Base-by-base conservation (phyloP, 495 filamentous ascomycete species). In the Penicillium salamii region DNA sequence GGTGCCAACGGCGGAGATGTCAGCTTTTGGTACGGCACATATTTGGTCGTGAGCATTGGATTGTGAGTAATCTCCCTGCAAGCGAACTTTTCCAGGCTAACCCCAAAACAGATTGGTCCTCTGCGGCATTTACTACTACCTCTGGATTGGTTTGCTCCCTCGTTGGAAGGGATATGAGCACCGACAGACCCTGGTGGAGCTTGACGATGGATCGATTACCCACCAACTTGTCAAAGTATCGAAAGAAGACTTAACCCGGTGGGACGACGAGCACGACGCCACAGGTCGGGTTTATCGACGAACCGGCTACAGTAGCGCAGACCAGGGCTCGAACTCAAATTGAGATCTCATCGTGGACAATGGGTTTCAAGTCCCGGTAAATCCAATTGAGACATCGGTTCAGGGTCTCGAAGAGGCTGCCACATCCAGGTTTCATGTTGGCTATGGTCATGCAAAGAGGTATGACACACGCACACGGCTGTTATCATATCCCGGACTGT, bases 11-110 rank as follows among this genome's bases (percentile, higher is more conserved):
- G 75, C 1, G 82, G 82, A 0, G 74, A 80, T 45, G 80, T 85
- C 0, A 82, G 75, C 40, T 85, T 87, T 54, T 85, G 81, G 81
- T 85, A 86, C 46, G 82, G 69, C 3, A 84, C 82, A 2, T 84
- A 85, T 46, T 64, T 70, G 19, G 80, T 78, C 3, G 69, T 72
- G 5, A 78, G 81, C 1, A 69, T 84, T 31, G 78, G 59, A 14
- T 68, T 81, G 77, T 81, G 58, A 70, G 77, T 76, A 24, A 18
- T 31, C 39, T n/a, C 1, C 31, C 28, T n/a, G n/a, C n/a, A n/a
- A n/a, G n/a, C n/a, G n/a, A n/a, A n/a, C n/a, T n/a, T n/a, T n/a
- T 42, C 6, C 23, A 8, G 8, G 8, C 23, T 26, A 26, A 26
- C 23, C 23, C 23, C 23, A 8, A 4, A 8, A 26, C 13, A 80